Evolutionary conservation across 2,329 filamentous ascomycete genomes (phyloP).

Genomic region (Eutypa lata): DNA sequence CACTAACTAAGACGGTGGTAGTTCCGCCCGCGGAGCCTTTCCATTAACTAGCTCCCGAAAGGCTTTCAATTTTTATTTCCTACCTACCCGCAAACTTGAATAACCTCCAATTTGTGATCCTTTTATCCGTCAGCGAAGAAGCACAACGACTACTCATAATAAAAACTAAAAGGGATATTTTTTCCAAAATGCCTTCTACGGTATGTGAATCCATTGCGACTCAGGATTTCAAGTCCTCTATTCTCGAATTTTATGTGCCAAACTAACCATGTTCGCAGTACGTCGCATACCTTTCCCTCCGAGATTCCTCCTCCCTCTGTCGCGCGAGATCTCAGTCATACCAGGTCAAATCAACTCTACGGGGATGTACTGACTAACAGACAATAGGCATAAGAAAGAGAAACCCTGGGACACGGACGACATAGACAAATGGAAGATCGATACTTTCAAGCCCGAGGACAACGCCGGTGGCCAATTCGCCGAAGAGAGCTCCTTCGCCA

Average conservation of each 20-base stretch:
- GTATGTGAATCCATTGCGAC: too few species aligned
- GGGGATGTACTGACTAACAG: neutral
- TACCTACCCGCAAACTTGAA: neutral
- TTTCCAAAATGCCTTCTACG: neutral
- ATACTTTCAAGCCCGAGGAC: slow-evolving; percentile 80
- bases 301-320: neutral
- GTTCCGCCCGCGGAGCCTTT: neutral
- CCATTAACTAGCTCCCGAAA: neutral
- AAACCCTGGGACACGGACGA: slow-evolving; percentile 97
- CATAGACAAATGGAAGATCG: slow-evolving; percentile 95
- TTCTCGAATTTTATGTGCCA: too few species aligned
- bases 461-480: slow-evolving; percentile 82
- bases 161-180: neutral
- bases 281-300: neutral
- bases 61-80: neutral
- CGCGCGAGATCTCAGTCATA: neutral
- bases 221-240: too few species aligned
- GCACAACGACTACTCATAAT: neutral
- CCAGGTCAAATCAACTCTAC: neutral
- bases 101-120: too few species aligned
- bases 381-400: slow-evolving; percentile 71
- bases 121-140: neutral
- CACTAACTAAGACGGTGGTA: neutral
- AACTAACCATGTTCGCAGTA: neutral
- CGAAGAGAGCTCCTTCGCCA: slow-evolving; percentile 88